Conservation (phyloP, 371 early-diverging fungal genomes). For the Mortierella sp. region DNA sequence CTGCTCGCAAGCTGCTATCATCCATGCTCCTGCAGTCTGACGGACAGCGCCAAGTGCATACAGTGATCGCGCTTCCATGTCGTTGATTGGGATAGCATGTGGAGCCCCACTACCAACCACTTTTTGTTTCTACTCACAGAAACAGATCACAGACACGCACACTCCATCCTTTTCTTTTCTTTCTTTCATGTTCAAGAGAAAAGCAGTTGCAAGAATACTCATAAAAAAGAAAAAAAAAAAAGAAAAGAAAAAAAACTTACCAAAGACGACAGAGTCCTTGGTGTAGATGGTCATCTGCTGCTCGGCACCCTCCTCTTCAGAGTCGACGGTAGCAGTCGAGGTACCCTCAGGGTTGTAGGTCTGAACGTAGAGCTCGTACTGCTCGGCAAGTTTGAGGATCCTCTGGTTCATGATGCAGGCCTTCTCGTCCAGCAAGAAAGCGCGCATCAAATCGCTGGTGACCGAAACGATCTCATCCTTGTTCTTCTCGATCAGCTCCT, state of each 20-base stretch:
- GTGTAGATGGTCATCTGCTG: slow-evolving; percentile 53
- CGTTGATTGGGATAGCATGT: not conserved
- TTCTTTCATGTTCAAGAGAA: not conserved
- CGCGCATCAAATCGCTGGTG: slow-evolving; percentile 69
- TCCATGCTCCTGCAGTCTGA: no score
- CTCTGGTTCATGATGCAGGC: slow-evolving; percentile 74
- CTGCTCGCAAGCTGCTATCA: no score
- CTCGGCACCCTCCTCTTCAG: slow-evolving; percentile 53
- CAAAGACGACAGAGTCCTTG: slow-evolving; percentile 51
- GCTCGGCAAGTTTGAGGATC: slow-evolving; percentile 68
- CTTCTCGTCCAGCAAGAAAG: slow-evolving; percentile 76
- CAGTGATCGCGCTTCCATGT: no score
- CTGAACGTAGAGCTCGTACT: slow-evolving; percentile 63
- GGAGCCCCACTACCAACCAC: no score
- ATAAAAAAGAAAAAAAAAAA: not conserved
- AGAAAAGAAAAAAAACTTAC: slow-evolving; percentile 24
- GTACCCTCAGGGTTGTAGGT: slow-evolving; percentile 52
- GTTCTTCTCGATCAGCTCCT: slow-evolving; percentile 62
- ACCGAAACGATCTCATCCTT: slow-evolving; percentile 69
- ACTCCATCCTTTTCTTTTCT: not conserved
- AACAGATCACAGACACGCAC: not conserved
- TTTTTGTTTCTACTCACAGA: not conserved
- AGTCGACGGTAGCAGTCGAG: slow-evolving; percentile 50
- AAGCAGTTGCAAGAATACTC: not conserved
- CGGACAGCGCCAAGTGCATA: no score